Conservation (phyloP, 2,329 filamentous ascomycete species). For the Penicillium sclerotiorum region DNA sequence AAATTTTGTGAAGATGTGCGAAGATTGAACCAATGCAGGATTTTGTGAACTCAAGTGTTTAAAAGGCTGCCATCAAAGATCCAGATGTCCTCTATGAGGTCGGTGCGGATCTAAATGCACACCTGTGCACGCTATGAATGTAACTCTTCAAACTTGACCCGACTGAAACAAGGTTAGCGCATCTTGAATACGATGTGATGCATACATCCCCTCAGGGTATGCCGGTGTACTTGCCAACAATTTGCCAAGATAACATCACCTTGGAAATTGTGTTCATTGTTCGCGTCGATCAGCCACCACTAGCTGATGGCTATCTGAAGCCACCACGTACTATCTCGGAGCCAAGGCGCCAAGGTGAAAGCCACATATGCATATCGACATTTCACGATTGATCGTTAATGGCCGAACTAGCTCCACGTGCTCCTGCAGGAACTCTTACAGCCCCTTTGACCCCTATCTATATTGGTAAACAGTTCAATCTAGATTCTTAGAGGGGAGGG, state of each 20-base stretch:
- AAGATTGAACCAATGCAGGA: no score
- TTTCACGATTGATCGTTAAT: neutral
- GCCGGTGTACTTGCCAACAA: neutral
- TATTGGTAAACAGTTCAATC: neutral
- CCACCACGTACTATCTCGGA: neutral
- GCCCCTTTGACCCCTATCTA: neutral
- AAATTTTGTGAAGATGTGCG: no score
- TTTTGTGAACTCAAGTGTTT: no score
- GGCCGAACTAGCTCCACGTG: neutral
- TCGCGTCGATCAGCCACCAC: neutral
- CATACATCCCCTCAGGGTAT: neutral
- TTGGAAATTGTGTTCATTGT: neutral
- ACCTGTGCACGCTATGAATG: neutral
- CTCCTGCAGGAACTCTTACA: neutral
- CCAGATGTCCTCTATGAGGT: no score
- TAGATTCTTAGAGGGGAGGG: neutral
- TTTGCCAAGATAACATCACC: neutral
- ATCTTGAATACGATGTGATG: neutral
- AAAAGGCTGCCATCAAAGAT: no score
- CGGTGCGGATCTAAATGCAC: no score
- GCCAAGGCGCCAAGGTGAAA: neutral
- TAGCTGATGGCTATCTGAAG: neutral
- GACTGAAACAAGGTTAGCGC: neutral
- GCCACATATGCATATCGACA: neutral
- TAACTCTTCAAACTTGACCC: neutral